phyloP scores from a whole-genome alignment of 2,329 filamentous ascomycete genomes.

The Clarireedia monteithiana region DNA sequence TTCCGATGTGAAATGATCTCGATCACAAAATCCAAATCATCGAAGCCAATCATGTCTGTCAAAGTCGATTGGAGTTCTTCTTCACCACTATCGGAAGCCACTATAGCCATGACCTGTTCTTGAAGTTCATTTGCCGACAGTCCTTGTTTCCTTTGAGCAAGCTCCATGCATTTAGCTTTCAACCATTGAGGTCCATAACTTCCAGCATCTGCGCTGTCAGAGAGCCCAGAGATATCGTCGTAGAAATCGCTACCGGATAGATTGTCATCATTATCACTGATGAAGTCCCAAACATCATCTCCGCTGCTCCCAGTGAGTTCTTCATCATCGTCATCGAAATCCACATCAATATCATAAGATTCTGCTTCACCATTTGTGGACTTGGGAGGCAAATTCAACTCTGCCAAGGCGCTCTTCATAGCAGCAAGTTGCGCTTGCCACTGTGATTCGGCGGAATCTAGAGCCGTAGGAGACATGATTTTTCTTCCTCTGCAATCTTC shows the following conservation, averaged over 20 bases:
- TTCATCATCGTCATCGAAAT: conserved; percentile 57
- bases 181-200: conserved; percentile 64
- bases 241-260: conserved; percentile 59
- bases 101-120: conserved; percentile 66
- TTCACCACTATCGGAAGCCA: conserved; percentile 61
- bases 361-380: conserved; percentile 36
- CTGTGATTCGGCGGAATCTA: conserved; percentile 41
- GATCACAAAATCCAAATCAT: conserved; percentile 87
- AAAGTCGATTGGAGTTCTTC: conserved; percentile 88
- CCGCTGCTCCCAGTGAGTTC: conserved; percentile 48
- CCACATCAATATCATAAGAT: conserved; percentile 48
- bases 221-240: conserved; percentile 30
- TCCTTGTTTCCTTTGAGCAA: conserved; percentile 57
- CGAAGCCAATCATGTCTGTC: conserved; percentile 85
- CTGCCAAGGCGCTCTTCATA: conserved; percentile 80
- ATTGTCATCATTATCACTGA: conserved; percentile 66
- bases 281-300: conserved; percentile 89
- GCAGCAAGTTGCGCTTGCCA: conserved; percentile 81
- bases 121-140: conserved; percentile 64
- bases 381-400: conserved; percentile 47
- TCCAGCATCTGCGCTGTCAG: conserved; percentile 19
- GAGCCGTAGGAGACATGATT: conserved; percentile 4
- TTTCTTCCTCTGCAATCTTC: not conserved
- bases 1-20: conserved; percentile 75
- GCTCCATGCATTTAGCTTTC: conserved; percentile 53